These are phyloP conservation scores for Dryas integrifolia DNA, from an alignment of 331 rosid genomes.

Conservation along the genomic window DNA sequence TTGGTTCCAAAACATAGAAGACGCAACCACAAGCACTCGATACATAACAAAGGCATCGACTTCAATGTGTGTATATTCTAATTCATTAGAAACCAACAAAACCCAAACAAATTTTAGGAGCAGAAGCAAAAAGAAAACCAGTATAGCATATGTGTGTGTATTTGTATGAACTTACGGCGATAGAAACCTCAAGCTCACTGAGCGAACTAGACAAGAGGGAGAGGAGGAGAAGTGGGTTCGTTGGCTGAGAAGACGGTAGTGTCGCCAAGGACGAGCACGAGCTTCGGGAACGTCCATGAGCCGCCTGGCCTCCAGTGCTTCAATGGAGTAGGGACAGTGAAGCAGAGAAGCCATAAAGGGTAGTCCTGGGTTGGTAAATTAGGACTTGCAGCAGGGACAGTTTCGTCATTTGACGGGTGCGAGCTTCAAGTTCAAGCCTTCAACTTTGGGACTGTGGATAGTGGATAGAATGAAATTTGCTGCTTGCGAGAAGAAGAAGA, in stretches of 20 bases:
- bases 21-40: background rate
- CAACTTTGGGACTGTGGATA: constrained; percentile 1
- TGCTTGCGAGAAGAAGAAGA: constrained; percentile 11
- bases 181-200: constrained; percentile 40
- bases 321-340: constrained; percentile 27
- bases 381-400: constrained; percentile 9
- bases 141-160: background rate
- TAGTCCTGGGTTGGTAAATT: constrained; percentile 12
- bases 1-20: background rate
- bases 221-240: constrained; percentile 28
- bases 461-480: constrained; percentile 6
- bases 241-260: constrained; percentile 31
- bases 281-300: constrained; percentile 57
- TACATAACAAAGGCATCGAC: background rate
- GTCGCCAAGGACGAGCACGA: constrained; percentile 45
- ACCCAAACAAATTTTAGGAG: constrained; percentile 3
- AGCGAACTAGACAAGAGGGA: constrained; percentile 33
- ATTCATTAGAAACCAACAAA: constrained; percentile 11
- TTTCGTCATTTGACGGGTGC: constrained; percentile 31
- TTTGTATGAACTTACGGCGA: constrained; percentile 40
- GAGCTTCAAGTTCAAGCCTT: constrained; percentile 3
- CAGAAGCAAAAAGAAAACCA: constrained; percentile 8
- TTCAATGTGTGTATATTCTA: background rate
- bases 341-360: constrained; percentile 23
- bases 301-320: constrained; percentile 25